These are phyloP conservation scores for Nissolia schottii DNA, from an alignment of 306 rosid species.

Conservation along the genomic window DNA sequence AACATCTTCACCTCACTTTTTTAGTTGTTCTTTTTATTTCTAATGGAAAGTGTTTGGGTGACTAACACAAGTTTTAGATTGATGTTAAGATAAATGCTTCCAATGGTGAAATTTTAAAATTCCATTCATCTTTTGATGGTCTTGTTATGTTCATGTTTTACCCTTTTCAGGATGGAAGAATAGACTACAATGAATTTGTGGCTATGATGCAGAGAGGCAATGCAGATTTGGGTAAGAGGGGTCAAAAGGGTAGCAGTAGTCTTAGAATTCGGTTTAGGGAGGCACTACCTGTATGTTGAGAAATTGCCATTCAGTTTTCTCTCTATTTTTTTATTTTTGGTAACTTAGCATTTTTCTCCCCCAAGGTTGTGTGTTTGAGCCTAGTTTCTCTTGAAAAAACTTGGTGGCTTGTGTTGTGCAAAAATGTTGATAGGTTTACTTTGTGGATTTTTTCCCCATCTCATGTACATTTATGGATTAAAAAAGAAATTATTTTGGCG, in stretches of 20 bases:
- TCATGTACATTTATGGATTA: constrained; percentile 10
- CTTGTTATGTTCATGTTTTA: constrained; percentile 1
- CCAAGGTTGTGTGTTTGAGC: background rate
- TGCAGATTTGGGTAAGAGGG: constrained; percentile 53
- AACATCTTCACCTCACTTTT: background rate
- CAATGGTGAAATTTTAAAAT: background rate
- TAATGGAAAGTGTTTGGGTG: background rate
- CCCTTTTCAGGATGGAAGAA: constrained; percentile 74
- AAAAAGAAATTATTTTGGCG: background rate
- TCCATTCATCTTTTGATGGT: background rate
- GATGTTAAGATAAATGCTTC: background rate
- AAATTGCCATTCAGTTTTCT: constrained; percentile 21
- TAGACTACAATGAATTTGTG: constrained; percentile 90
- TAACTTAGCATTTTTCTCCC: constrained; percentile 24
- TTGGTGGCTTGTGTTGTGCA: background rate
- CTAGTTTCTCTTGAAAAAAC: background rate
- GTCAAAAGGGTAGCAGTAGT: constrained; percentile 41
- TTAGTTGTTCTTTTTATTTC: background rate
- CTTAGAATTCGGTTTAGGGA: constrained; percentile 72
- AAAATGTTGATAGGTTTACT: background rate
- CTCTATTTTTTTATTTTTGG: background rate
- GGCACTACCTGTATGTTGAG: constrained; percentile 56
- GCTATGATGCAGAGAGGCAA: constrained; percentile 85
- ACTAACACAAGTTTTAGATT: background rate
- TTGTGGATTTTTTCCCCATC: constrained; percentile 19